These are phyloP conservation scores for Cyberlindnera mycetangii DNA, from an alignment of 805 yeast species.

Conservation along the genomic window DNA sequence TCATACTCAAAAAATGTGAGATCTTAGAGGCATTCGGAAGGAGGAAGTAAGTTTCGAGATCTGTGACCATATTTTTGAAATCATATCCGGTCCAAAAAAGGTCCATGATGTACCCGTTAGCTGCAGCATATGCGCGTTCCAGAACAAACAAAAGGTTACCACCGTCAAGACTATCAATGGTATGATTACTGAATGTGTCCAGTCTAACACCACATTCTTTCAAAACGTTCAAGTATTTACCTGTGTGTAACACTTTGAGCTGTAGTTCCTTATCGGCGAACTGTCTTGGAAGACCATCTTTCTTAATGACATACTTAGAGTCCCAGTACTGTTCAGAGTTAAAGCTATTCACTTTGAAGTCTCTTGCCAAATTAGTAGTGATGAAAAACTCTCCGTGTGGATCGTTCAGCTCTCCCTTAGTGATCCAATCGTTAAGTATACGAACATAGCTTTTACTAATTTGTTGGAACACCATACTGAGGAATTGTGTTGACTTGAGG, in stretches of 20 bases:
- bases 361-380: conserved; percentile 31
- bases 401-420: conserved; percentile 70
- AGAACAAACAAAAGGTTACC: conserved; percentile 53
- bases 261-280: conserved; percentile 52
- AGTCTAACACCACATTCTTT: conserved; percentile 51
- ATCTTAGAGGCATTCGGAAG: conserved; percentile 49
- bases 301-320: conserved; percentile 67
- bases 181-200: conserved; percentile 19
- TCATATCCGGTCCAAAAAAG: conserved; percentile 61
- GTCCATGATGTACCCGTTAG: conserved; percentile 58
- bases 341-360: conserved; percentile 26
- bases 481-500: conserved; percentile 46
- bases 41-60: conserved; percentile 57
- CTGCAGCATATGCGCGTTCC: conserved; percentile 58
- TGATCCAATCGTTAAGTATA: conserved; percentile 80
- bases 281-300: conserved; percentile 71
- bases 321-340: conserved; percentile 68
- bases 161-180: conserved; percentile 35
- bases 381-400: conserved; percentile 82
- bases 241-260: conserved; percentile 70
- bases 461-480: conserved; percentile 49
- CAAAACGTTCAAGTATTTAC: conserved; percentile 77
- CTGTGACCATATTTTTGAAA: conserved; percentile 43
- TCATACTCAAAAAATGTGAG: conserved; percentile 48
- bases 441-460: conserved; percentile 61